Base-by-base conservation (phyloP, 257 asterid genomes). In the Solanum pinnatisectum region DNA sequence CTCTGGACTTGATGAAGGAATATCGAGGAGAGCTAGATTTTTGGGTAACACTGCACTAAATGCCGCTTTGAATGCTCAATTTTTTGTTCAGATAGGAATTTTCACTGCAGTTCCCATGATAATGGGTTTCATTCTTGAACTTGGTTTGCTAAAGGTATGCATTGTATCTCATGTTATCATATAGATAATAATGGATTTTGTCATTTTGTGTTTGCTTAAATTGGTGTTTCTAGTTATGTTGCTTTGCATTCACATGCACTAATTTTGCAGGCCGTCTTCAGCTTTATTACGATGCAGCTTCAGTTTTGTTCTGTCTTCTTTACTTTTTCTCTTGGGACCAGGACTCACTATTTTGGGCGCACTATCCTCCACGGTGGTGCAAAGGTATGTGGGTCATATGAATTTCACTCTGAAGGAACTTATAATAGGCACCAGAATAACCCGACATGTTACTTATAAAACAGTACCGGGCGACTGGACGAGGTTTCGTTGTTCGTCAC, bases 301-400 rank as follows among this genome's bases (percentile, higher is more conserved):
- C 99, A 97, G 94, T 98, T 97, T 71, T 96, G 97, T 88, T 96
- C 99, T 13, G 96, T 97, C 91, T 97, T 97, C 94, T 97, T 97
- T 90, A 96, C 99, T 12, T 97, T 97, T 92, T 97, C 99, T 8
- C 89, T 97, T 74, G 99, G 99, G 86, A 97, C 99, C 36, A 94
- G 96, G 91, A 95, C 98, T 76, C 99, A 97, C 89, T 97, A 97
- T 88, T 97, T 97, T 92, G 99, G 99, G 87, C 99, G 99, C 39
- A 97, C 99, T 73, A 91, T 97, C 90, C 98, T 97, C 90, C 99
- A 97, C 88, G 99, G 99, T 89, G 99, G 99, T 81, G 99, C 99
- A 84, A 97, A 97, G 98, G 99, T 97, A 91, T 90, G 89, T 65
- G 81, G 77, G 65, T 23, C 86, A 67, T 59, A 33, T 46, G 76